A percentile compares a stretch with the other conserved stretches of the same genome.
Conservation (phyloP, 192 early-diverging fungal genomes). For the Coemansia sp. region DNA sequence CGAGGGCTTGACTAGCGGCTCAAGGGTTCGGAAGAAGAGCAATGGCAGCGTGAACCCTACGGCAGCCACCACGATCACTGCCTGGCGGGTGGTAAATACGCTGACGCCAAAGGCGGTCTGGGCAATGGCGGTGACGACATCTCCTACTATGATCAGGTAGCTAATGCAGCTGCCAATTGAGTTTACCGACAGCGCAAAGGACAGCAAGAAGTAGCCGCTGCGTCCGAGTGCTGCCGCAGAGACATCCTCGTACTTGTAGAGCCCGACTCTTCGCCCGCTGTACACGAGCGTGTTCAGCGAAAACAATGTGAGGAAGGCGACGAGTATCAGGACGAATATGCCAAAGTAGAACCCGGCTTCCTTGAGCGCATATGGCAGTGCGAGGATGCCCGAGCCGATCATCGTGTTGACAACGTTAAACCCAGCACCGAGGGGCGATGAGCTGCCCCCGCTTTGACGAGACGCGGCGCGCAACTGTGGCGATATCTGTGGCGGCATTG, state of each 20-base stretch:
- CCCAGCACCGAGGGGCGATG: slow-evolving; percentile 46
- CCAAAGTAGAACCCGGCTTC: slow-evolving; percentile 66
- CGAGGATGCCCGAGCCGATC: slow-evolving; percentile 70
- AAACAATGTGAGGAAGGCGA: slow-evolving; percentile 53
- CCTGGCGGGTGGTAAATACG: slow-evolving; percentile 16
- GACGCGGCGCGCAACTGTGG: background rate
- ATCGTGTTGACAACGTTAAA: slow-evolving; percentile 72
- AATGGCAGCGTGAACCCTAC: slow-evolving; percentile 59
- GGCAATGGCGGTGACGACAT: slow-evolving; percentile 27
- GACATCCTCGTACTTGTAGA: slow-evolving; percentile 60
- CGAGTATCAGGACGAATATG: slow-evolving; percentile 50
- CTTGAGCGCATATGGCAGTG: slow-evolving; percentile 65
- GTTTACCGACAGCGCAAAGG: slow-evolving; percentile 63
- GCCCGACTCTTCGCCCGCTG: slow-evolving; percentile 53
- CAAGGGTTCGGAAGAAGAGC: slow-evolving; percentile 65
- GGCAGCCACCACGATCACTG: slow-evolving; percentile 25
- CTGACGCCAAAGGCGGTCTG: slow-evolving; percentile 19
- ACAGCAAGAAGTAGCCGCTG: slow-evolving; percentile 57
- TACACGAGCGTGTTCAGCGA: slow-evolving; percentile 62
- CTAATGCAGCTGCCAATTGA: slow-evolving; percentile 64
- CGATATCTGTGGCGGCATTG: background rate
- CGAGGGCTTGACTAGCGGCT: slow-evolving; percentile 60
- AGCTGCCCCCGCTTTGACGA: background rate
- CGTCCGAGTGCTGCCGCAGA: slow-evolving; percentile 58
- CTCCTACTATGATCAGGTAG: slow-evolving; percentile 61